phyloP scores from a whole-genome alignment of 257 asterid species.

The Primulina eburnea region DNA sequence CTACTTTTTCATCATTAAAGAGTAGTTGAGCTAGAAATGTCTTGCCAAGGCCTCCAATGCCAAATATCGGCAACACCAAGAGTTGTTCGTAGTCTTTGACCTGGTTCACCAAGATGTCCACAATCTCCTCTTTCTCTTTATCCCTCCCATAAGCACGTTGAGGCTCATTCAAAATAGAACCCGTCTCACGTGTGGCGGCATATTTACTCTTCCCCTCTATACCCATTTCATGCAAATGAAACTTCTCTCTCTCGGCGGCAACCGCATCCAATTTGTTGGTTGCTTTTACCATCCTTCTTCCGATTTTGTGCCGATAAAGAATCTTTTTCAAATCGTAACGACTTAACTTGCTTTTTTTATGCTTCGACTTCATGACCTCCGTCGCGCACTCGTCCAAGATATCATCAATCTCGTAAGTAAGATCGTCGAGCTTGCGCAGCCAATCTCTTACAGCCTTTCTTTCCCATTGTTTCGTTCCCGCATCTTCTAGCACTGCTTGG shows the following conservation, averaged over 20 bases:
- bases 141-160: conserved; percentile 26
- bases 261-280: conserved; percentile 20
- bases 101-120: conserved; percentile 24
- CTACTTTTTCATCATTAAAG: not conserved
- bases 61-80: conserved; percentile 27
- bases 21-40: conserved; percentile 26
- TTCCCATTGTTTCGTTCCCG: conserved; percentile 21
- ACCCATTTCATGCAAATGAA: conserved; percentile 23
- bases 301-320: conserved; percentile 25
- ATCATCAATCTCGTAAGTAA: conserved; percentile 30
- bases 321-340: not conserved
- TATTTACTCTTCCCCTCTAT: not conserved
- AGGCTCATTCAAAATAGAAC: conserved; percentile 24
- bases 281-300: conserved; percentile 19
- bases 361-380: not conserved
- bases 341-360: not conserved
- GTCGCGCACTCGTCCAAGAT: conserved; percentile 30
- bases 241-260: conserved; percentile 25
- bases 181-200: conserved; percentile 28
- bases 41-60: conserved; percentile 31
- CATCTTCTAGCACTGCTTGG: conserved; percentile 37
- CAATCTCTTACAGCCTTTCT: conserved; percentile 20
- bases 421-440: conserved; percentile 30
- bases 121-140: conserved; percentile 28
- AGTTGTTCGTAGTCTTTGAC: conserved; percentile 7